Evolutionary conservation across 1,284 basidiomycete genomes (phyloP), one percentile per base, ranked within the genome.

Genomic region (Apiotrichum sp.): DNA sequence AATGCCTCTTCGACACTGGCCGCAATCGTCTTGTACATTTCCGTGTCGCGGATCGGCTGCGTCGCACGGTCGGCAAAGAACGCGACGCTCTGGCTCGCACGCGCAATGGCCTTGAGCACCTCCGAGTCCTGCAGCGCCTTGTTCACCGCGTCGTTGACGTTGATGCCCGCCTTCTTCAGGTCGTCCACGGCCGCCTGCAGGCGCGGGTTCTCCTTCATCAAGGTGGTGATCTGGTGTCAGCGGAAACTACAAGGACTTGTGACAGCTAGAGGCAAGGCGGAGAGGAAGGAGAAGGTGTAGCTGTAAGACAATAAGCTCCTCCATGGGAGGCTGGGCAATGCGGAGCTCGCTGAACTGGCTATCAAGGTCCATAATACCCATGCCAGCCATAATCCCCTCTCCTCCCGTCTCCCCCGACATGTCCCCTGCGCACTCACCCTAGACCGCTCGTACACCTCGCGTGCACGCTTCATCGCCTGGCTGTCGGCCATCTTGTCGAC

Each of bases 401-500:
- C 16, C 36, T 38, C 14, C 31, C 7, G 36, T 13, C 7, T 13
- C 7, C 13, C 36, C 36, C 36, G 13, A 38, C 36, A n/a, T n/a
- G 22, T 41, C n/a, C n/a, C n/a, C n/a, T n/a, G 16, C 4, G 16
- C 7, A 82, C 83, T 65, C 73, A 97, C 93, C 77, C 93, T 83
- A 10, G 92, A 89, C 59, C 88, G 85, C 78, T 98, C 95, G 77
- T 98, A 98, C 57, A 89, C 86, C 49, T 89, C 90, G 69, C 83
- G 82, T 11, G 92, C 91, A 66, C 82, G 83, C 80, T 89, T 91
- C 90, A 98, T 88, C n/a, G 93, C 88, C 73, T 95, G 92, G 55
- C 87, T 90, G 73, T 98, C 95, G 78, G 96, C 93, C 52, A 97
- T 78, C 78, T 97, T 97, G 78, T 91, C 89, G 40, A 96, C 95